Evolutionary conservation across 495 filamentous ascomycete species (phyloP), one percentile per base, ranked within the genome.

Genomic region (Elaphomyces granulatus): DNA sequence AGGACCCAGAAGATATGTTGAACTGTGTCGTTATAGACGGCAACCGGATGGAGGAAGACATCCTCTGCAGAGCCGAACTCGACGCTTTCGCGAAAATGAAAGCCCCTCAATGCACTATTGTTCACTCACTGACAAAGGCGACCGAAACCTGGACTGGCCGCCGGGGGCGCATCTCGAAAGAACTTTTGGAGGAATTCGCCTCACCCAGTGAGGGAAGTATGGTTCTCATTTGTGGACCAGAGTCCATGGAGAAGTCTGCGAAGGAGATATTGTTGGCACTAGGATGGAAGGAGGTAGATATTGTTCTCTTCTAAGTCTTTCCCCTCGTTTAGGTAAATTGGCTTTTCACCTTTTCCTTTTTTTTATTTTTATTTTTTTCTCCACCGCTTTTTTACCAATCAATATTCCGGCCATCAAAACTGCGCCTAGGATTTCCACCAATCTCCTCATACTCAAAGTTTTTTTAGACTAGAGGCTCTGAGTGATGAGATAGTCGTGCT

Each of bases 141-240:
- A 70, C 80, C 0, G 56, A 61, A 1, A 55, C 54, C 1, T 94
- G 88, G 88, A 56, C 57, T 8, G 88, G 87, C 0, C 54, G 75
- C 30, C 67, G 59, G 36, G 88, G 88, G 0, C 61, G 87, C 39
- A 77, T 95, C 38, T 68, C 68, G 23, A 64, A 58, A 46, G 65
- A 64, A 8, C 49, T 94, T 37, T 58, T 90, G 30, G 61, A 70
- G 44, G 63, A 74, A 46, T 75, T 83, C 53, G 72, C 75, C 6
- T 39, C 42, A 7, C 58, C 51, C 2, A 64, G 61, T 30, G 67
- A 60, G 2, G 72, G 77, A 20, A 66, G 70, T 3, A 59, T 96
- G 66, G 80, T 81, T 30, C 53, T 96, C 43, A 68, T 94, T 32
- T 95, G 88, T 64, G 88, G 88, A 8, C 88, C 88, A 0, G 75